phyloP scores from a whole-genome alignment of 225 moss, liverwort and hornwort genomes.

The Ulota crispa region DNA sequence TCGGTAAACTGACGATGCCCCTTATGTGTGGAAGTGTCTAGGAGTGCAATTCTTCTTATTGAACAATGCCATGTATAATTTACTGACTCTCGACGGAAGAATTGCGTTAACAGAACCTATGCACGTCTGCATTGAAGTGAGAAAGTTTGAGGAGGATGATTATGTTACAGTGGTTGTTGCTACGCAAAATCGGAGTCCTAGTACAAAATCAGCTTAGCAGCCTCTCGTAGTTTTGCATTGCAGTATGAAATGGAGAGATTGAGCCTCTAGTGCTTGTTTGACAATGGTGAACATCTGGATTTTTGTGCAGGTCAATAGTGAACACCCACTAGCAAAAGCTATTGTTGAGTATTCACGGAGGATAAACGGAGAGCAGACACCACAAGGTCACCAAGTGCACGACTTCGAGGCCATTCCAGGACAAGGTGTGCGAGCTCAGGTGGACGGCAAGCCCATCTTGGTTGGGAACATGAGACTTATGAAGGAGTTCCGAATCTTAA shows the following conservation, averaged over 20 bases:
- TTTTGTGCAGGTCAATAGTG: constrained; percentile 27
- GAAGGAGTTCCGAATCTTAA: constrained; percentile 46
- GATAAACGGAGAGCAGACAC: constrained; percentile 29
- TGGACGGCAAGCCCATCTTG: constrained; percentile 51
- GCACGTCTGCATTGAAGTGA: neutral
- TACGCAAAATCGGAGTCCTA: neutral
- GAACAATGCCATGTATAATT: neutral
- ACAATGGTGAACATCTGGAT: neutral
- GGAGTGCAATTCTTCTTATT: neutral
- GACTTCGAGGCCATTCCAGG: constrained; percentile 72
- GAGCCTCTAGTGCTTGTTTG: neutral
- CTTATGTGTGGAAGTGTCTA: neutral
- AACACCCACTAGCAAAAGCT: constrained; percentile 63
- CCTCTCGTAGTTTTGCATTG: neutral
- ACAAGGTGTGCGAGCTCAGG: constrained; percentile 68
- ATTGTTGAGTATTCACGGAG: constrained; percentile 57
- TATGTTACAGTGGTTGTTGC: neutral
- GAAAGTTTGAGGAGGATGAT: neutral
- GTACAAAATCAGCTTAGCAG: neutral
- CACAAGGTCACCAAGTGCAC: constrained; percentile 29
- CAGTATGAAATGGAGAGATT: neutral
- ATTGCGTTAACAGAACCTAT: neutral
- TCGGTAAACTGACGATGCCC: neutral
- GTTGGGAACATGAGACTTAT: constrained; percentile 72
- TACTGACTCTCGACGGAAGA: neutral